Percentiles rank a stretch among this genome's conserved stretches.
Evolutionary conservation across 23 red algal genomes (phyloP).

Genomic region (Rhodosorus marinus): DNA sequence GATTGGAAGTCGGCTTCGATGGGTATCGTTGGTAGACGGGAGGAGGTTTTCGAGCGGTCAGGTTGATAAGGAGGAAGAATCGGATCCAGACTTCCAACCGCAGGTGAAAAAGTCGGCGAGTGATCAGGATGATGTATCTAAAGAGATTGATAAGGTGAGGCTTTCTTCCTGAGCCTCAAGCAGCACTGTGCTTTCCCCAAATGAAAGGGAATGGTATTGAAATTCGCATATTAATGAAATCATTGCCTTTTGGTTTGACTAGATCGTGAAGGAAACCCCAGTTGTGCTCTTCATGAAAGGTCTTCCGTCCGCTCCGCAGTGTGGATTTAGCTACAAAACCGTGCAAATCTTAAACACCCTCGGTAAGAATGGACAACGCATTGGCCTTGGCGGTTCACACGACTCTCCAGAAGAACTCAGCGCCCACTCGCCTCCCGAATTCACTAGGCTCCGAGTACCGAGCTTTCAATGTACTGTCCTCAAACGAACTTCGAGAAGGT

Average conservation of each 20-base stretch:
- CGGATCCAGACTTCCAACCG: conserved; percentile 7
- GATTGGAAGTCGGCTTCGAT: too few species aligned
- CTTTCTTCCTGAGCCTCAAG: neutral
- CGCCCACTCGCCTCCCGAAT: too few species aligned
- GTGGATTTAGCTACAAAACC: conserved; percentile 74
- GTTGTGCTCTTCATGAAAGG: conserved; percentile 99
- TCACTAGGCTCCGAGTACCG: conserved; percentile 50
- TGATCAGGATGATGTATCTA: neutral
- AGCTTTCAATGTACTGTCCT: conserved; percentile 69
- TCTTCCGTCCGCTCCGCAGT: conserved; percentile 58
- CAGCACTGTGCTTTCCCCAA: too few species aligned
- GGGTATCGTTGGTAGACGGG: too few species aligned
- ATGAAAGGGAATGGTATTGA: too few species aligned
- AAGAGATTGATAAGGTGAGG: neutral
- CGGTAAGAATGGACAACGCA: too few species aligned
- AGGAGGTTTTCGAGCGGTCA: too few species aligned
- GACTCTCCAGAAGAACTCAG: neutral
- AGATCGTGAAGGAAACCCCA: conserved; percentile 28
- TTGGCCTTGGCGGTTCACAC: neutral
- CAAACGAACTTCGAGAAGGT: conserved; percentile 43
- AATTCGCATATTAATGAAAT: too few species aligned
- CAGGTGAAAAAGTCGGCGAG: conserved; percentile 3
- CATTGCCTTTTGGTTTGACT: too few species aligned
- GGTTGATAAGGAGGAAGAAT: conserved; percentile 9
- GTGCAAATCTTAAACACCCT: conserved; percentile 69